Conservation (phyloP, 2,329 filamentous ascomycete species). For the Torrubiella hemipterigena region DNA sequence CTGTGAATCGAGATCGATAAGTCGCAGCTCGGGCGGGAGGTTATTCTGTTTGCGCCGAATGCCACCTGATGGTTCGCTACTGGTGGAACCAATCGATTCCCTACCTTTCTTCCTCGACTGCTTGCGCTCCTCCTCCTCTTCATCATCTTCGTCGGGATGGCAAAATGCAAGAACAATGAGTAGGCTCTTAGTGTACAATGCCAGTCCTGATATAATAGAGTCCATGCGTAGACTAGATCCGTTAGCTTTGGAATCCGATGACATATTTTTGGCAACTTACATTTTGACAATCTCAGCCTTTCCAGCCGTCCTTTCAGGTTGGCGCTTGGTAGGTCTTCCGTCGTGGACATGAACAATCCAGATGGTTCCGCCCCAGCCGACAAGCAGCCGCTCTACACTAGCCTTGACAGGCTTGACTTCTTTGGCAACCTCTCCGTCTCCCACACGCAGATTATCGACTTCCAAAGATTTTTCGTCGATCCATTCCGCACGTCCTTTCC, state of each 20-base stretch:
- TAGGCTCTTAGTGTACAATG: conserved; percentile 85
- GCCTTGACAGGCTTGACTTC: conserved; percentile 33
- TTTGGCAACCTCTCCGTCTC: conserved; percentile 27
- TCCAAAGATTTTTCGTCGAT: conserved; percentile 77
- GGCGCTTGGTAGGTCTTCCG: conserved; percentile 41
- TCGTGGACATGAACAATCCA: conserved; percentile 92
- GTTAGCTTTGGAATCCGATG: conserved; percentile 13
- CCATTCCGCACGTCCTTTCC: conserved; percentile 90
- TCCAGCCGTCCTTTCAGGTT: conserved; percentile 51
- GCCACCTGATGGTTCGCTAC: conserved; percentile 51
- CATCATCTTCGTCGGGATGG: conserved; percentile 58
- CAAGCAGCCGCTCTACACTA: conserved; percentile 66
- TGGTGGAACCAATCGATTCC: conserved; percentile 32
- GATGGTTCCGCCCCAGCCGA: conserved; percentile 92
- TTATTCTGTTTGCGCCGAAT: conserved; percentile 65
- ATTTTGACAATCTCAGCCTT: conserved; percentile 86
- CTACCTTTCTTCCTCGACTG: conserved; percentile 16
- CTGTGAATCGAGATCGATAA: conserved; percentile 82
- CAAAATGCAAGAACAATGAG: conserved; percentile 88
- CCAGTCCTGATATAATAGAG: conserved; percentile 94
- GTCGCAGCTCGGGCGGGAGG: conserved; percentile 73
- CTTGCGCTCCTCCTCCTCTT: conserved; percentile 25
- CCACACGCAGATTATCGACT: conserved; percentile 46
- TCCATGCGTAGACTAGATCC: conserved; percentile 72
- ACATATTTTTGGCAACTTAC: conserved; percentile 38